Base-by-base conservation (phyloP, 1,284 basidiomycete species). In the Ceratobasidium sp. region DNA sequence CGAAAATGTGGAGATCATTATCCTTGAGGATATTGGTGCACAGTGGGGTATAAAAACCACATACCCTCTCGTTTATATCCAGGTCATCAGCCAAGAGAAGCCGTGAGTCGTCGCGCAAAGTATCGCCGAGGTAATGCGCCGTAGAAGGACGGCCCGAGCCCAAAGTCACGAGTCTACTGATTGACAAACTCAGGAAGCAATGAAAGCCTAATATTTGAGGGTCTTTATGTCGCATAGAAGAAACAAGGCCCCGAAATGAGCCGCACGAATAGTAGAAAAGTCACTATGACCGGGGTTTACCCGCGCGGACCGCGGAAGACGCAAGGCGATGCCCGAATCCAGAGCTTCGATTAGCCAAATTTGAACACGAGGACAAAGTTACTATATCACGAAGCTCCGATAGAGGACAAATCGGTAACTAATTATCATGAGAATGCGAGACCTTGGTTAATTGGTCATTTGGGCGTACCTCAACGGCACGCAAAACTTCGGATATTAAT, bases 111-210 rank as follows among this genome's bases (percentile, higher is more conserved):
- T 51, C 36, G 44, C 44, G 19, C 65, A 54, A 22, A 44, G 36
- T 56, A 67, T 54, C 41, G 29, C 67, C 67, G 67, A 72, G 57
- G 27, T 59, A 59, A 44, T 27, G 4, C 15, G 22, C 27, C 29
- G 33, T 31, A 36, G 6, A 5, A 31, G 31, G 51, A 24, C 27
- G 59, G 33, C 8, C 66, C 66, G 66, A 57, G 29, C 36, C 59
- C 24, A 24, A 27, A 71, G 54, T 44, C 22, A 27, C 54, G 56
- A 27, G 7, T 19, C 45, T 11, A 19, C 24, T 45, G 27, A 17
- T 63, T 41, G 27, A 15, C 33, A 44, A 15, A 47, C 44, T 41
- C 15, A 24, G 41, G 8, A 17, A 24, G 6, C 11, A 41, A 11
- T n/a, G 15, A 45, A 22, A 47, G 11, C 47, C 7, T n/a, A 15